Base-by-base conservation (phyloP, 2,329 filamentous ascomycete species). In the Parastagonospora nodorum region DNA sequence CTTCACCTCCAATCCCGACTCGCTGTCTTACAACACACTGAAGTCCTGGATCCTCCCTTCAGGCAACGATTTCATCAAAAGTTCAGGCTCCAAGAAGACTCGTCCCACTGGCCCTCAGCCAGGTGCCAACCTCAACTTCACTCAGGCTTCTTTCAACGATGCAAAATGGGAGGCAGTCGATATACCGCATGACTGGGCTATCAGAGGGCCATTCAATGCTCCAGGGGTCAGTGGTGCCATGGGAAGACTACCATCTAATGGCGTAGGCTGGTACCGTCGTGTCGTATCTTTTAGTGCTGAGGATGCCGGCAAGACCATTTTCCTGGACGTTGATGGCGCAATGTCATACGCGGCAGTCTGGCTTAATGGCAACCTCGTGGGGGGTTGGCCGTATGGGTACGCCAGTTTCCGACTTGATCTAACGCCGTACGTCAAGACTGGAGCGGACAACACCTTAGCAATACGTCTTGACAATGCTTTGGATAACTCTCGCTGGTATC, bases 401-500 rank as follows among this genome's bases (percentile, higher is more conserved):
- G 75, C 74, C 48, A 80, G 77, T 1, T 82, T 78, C 50, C 77
- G 77, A 2, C 68, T 82, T 2, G 76, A 81, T 50, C 66, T 82
- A 4, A 81, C 78, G 0, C 73, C 74, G 0, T 75, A 78, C 75
- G 3, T 50, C 12, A 53, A 51, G 28, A 8, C 48, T 28, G 62
- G 56, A 6, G 47, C 54, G 4, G 75, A 78, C 38, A 61, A 82
- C 48, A 49, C 73, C 35, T 63, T 82, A 0, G 80, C 79, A 1
- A 78, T 83, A 31, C 75, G 80, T 1, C 55, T 82, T 5, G 79
- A 82, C 38, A 80, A 82, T 51, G 69, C 75, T 0, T 19, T 74
- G 1, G 71, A 78, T 14, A 77, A 73, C 2, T 78, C 80, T 2
- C 74, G 80, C 8, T 82, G 78, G 78, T 82, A 82, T 55, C 79